These are phyloP conservation scores for Sclerotinia subarctica DNA, from an alignment of 2,329 filamentous ascomycete species.

Conservation along the genomic window DNA sequence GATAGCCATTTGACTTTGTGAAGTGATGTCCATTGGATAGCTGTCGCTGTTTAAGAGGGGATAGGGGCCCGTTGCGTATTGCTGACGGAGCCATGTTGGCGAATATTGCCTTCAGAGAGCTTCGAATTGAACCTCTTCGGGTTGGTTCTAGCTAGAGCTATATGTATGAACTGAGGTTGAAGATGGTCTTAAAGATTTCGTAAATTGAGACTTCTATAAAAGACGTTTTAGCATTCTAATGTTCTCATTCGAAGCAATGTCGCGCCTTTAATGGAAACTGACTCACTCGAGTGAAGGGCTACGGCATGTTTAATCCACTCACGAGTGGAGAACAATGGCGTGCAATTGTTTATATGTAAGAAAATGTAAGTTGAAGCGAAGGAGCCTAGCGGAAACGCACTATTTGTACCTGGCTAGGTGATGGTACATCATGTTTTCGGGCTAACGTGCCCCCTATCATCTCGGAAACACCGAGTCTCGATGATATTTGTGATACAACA, in stretches of 20 bases:
- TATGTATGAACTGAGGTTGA: background rate
- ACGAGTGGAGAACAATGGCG: background rate
- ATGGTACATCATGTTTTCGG: background rate
- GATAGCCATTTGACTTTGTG: background rate
- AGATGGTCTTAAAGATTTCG: background rate
- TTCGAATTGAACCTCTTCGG: background rate
- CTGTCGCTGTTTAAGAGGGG: background rate
- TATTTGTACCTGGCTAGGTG: background rate
- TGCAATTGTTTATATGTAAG: background rate
- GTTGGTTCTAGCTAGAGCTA: background rate
- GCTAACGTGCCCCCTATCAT: background rate
- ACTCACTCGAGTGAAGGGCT: background rate
- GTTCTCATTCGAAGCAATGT: background rate
- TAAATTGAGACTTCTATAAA: background rate
- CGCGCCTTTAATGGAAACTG: background rate
- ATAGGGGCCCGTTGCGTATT: background rate
- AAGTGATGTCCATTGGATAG: slow-evolving; percentile 1
- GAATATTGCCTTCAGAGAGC: background rate
- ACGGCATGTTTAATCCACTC: background rate
- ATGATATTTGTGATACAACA: background rate
- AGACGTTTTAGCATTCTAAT: background rate
- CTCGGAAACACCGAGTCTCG: background rate
- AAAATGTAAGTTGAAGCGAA: background rate
- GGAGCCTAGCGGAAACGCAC: background rate
- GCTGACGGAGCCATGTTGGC: background rate